A percentile compares a stretch with the other conserved stretches of the same genome.
phyloP scores from a whole-genome alignment of 176 grass and related monocot genomes.

The Oryza glaberrima region DNA sequence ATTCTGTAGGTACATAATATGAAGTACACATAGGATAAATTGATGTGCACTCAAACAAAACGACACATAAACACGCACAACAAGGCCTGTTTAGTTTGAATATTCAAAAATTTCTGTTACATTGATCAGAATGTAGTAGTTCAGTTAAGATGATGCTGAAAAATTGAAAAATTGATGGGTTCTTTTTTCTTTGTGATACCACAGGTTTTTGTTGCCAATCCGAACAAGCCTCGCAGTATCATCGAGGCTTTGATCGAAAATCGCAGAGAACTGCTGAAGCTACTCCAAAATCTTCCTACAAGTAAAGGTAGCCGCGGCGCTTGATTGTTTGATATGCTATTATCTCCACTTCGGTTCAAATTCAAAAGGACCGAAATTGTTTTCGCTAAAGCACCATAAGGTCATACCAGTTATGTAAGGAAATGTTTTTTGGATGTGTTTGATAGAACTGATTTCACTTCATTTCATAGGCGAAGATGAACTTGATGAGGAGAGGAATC shows the following conservation, averaged over 20 bases:
- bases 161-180: conserved; percentile 13
- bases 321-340: conserved; percentile 5
- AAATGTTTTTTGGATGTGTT: not conserved
- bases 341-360: not conserved
- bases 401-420: not conserved
- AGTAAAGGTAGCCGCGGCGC: conserved; percentile 54
- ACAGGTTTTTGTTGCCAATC: conserved; percentile 90
- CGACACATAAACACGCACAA: not conserved
- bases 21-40: not conserved
- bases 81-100: not conserved
- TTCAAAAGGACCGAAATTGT: not conserved
- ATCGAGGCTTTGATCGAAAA: conserved; percentile 57
- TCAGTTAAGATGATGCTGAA: not conserved
- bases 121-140: not conserved
- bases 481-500: conserved; percentile 68
- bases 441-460: not conserved
- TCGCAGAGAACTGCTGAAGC: conserved; percentile 63
- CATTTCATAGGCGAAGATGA: conserved; percentile 73
- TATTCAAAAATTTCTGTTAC: not conserved
- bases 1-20: not conserved
- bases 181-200: conserved; percentile 20
- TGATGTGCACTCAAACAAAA: not conserved
- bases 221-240: conserved; percentile 66
- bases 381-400: not conserved
- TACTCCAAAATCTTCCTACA: conserved; percentile 65